Base-by-base conservation (phyloP, 805 yeast species). In the Pichia thaimueangensis region DNA sequence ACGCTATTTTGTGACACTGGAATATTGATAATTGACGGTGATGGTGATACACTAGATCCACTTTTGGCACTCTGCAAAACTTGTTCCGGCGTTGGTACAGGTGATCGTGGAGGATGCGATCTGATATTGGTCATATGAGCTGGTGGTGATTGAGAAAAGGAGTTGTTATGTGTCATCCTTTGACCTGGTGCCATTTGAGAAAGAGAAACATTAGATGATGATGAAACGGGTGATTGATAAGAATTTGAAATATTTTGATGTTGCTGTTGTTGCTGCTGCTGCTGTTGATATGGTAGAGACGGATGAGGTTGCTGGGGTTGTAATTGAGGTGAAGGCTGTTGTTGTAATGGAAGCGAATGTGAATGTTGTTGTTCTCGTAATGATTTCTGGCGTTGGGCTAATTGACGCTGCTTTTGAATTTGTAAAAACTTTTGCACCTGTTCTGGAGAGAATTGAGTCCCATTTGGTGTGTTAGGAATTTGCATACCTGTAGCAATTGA, bases 361-460 rank as follows among this genome's bases (percentile, higher is more conserved):
- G 68, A 73, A 24, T 50, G 54, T 11, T 50, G 47, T 25, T 55
- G 57, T 32, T 68, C 68, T 47, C 70, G 76, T 62, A 69, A 58
- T 49, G 72, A 47, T 42, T 74, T 45, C 25, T 48, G 52, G 16
- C 45, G 33, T 30, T 48, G 51, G 12, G 41, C 45, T n/a, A 45
- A 36, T 25, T 48, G 62, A 37, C 76, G 62, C 47, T 74, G 78
- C 44, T 72, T 71, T 53, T 73, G 77, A 27, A 72, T 49, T 41
- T 74, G 80, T 35, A 77, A 58, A 35, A 78, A 54, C 47, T 74
- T 78, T 52, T 78, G 83, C 12, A 78, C 58, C 50, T 79, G 86
- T 45, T 78, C 84, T 9, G 72, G 71, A 0, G 82, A 74, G 43
- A 75, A 74, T 9, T 78, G 78, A 0, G 76, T 68, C 4, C 80